These are phyloP conservation scores for Stagonosporopsis cucurbitacearum DNA, from an alignment of 2,329 filamentous ascomycete genomes.

Conservation along the genomic window DNA sequence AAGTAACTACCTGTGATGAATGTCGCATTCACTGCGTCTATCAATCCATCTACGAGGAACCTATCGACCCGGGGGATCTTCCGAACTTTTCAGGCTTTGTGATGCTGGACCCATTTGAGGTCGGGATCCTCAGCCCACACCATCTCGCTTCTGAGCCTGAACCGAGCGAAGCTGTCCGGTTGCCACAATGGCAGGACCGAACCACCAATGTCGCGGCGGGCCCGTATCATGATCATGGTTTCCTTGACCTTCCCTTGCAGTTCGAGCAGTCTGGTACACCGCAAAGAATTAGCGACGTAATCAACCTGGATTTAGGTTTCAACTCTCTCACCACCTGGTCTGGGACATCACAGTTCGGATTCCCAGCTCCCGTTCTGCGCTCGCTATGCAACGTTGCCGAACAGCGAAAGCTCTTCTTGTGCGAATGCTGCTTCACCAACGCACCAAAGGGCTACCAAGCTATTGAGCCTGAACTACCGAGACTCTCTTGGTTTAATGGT, in stretches of 20 bases:
- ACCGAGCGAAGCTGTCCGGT: background rate
- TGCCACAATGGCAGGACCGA: slow-evolving; percentile 8
- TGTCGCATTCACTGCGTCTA: slow-evolving; percentile 46
- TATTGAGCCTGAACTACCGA: background rate
- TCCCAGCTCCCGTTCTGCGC: slow-evolving; percentile 37
- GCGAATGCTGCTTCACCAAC: slow-evolving; percentile 15
- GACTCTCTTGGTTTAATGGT: slow-evolving; percentile 4
- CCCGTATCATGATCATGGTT: slow-evolving; percentile 43
- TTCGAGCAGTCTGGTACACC: slow-evolving; percentile 23
- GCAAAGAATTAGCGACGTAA: slow-evolving; percentile 34
- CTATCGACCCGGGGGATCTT: slow-evolving; percentile 37
- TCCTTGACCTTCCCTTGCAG: slow-evolving; percentile 39
- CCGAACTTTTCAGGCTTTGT: slow-evolving; percentile 42
- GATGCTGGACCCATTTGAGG: slow-evolving; percentile 32
- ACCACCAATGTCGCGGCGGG: background rate
- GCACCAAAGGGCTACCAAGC: slow-evolving; percentile 3
- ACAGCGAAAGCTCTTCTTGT: slow-evolving; percentile 24
- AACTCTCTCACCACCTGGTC: slow-evolving; percentile 25
- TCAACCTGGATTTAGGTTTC: slow-evolving; percentile 35
- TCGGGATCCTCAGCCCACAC: slow-evolving; percentile 39
- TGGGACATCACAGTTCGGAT: slow-evolving; percentile 25
- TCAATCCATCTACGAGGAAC: slow-evolving; percentile 36
- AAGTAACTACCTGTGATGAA: slow-evolving; percentile 43
- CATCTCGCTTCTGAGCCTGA: slow-evolving; percentile 23
- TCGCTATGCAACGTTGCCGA: slow-evolving; percentile 36